Evolutionary conservation across 2,329 filamentous ascomycete species (phyloP).

Genomic region (Cladosporium sp.): DNA sequence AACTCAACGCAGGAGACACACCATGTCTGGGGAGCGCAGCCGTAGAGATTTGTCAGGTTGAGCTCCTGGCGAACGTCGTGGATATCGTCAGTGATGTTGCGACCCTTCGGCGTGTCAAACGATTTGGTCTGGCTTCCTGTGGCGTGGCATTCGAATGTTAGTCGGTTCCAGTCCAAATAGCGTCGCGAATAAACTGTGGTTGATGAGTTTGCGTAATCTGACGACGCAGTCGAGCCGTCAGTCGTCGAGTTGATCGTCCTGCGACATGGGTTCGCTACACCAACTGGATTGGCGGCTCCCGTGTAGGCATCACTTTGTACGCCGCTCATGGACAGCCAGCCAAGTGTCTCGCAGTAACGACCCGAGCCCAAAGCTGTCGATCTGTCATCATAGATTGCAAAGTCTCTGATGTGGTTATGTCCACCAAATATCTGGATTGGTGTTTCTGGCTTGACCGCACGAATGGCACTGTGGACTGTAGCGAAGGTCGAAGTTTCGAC

Average conservation of each 20-base stretch:
- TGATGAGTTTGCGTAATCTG: constrained; percentile 3
- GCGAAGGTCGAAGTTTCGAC: constrained; percentile 43
- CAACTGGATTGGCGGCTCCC: constrained; percentile 32
- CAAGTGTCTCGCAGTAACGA: constrained; percentile 64
- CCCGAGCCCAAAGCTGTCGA: constrained; percentile 59
- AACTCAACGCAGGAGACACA: constrained; percentile 56
- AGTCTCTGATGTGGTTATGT: constrained; percentile 52
- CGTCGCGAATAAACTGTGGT: constrained; percentile 49
- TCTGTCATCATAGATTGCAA: constrained; percentile 59
- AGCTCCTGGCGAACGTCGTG: constrained; percentile 48
- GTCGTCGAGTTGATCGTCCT: constrained; percentile 28
- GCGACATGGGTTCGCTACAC: constrained; percentile 27
- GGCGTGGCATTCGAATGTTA: constrained; percentile 62
- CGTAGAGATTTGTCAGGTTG: constrained; percentile 44
- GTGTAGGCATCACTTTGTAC: constrained; percentile 46
- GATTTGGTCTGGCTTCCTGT: constrained; percentile 43
- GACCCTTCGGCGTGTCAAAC: constrained; percentile 50
- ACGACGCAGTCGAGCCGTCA: constrained; percentile 20
- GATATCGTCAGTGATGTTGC: constrained; percentile 47
- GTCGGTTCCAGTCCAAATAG: constrained; percentile 65
- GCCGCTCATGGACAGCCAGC: constrained; percentile 62
- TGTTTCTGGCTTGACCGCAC: constrained; percentile 50
- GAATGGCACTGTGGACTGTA: constrained; percentile 56
- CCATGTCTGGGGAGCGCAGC: constrained; percentile 15
- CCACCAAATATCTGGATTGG: constrained; percentile 61